Base-by-base conservation (phyloP, 2,329 filamentous ascomycete species). In the Malbranchea zuffiana region DNA sequence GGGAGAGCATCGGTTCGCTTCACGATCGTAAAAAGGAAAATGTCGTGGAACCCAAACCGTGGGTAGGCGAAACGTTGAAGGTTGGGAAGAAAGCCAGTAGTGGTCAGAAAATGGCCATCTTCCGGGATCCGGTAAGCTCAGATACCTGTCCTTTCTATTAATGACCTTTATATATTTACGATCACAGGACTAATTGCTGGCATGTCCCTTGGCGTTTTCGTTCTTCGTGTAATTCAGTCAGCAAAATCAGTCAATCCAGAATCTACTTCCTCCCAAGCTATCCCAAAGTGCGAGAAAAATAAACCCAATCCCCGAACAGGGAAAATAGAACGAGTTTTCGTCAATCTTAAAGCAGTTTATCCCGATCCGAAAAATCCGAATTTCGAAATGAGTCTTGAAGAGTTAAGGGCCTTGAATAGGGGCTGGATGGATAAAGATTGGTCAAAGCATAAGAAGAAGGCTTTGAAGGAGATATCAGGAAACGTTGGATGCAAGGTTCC, bases 21-120 rank as follows among this genome's bases (percentile, higher is more conserved):
- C 74, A 78, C 34, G 82, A 94, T 43, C 74, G 90, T 33, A 94
- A 84, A 68, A 98, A 96, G 69, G 90, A 98, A 60, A 98, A 98
- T 53, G 69, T 71, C 5, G 66, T 87, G 47, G 85, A 88, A 55
- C 76, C 87, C 7, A 87, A 81, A 55, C 85, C 88, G 13, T 95
- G 87, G 90, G 81, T 70, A 7, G 90, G 90, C 17, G 86, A 96
- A 66, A 95, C 82, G 26, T 63, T 98, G 49, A 84, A 88, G 60
- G 82, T 77, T 2, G 85, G 82, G 27, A 88, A 85, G 50, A 90
- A 84, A 66, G 83, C 84, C 64, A 75, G 69, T 28, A 75, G 71
- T 20, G 72, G 71, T 37, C 71, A 79, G 37, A 96, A 95, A 69
- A 81, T 98, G 78, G 69, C 80, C 54, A 75, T 98, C 30, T 98